phyloP scores from a whole-genome alignment of 73 alveolate species.

The Paramecium octaurelia region DNA sequence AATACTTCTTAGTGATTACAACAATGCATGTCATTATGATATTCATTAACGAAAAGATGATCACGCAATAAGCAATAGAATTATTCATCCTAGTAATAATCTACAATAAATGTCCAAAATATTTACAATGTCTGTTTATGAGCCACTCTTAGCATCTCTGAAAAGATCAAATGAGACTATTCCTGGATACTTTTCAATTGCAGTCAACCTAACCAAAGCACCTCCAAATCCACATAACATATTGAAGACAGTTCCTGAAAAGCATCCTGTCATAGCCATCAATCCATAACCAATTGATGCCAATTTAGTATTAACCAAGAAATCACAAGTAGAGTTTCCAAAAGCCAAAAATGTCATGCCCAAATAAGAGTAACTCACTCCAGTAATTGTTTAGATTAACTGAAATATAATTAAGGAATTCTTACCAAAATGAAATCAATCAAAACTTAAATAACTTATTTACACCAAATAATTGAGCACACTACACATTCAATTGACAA shows the following conservation, averaged over 20 bases:
- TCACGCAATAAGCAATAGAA: slow-evolving; percentile 24
- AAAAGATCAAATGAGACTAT: background rate
- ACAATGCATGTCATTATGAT: slow-evolving; percentile 11
- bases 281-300: slow-evolving; percentile 60
- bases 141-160: background rate
- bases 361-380: slow-evolving; percentile 45
- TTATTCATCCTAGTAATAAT: slow-evolving; percentile 24
- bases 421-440: slow-evolving; percentile 10
- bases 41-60: slow-evolving; percentile 18
- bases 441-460: background rate
- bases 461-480: slow-evolving; percentile 41
- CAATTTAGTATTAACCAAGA: slow-evolving; percentile 24
- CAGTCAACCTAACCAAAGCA: slow-evolving; percentile 41
- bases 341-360: slow-evolving; percentile 60
- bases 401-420: background rate
- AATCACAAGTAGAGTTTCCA: slow-evolving; percentile 62
- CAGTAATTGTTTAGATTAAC: slow-evolving; percentile 41
- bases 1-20: slow-evolving; percentile 15
- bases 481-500: background rate
- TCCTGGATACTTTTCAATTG: slow-evolving; percentile 5
- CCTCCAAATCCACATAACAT: slow-evolving; percentile 56
- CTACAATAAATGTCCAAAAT: background rate
- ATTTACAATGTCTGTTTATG: background rate
- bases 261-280: slow-evolving; percentile 62
- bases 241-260: slow-evolving; percentile 48